Evolutionary conservation across 2,329 filamentous ascomycete species (phyloP).

Genomic region (Clarireedia sp.): DNA sequence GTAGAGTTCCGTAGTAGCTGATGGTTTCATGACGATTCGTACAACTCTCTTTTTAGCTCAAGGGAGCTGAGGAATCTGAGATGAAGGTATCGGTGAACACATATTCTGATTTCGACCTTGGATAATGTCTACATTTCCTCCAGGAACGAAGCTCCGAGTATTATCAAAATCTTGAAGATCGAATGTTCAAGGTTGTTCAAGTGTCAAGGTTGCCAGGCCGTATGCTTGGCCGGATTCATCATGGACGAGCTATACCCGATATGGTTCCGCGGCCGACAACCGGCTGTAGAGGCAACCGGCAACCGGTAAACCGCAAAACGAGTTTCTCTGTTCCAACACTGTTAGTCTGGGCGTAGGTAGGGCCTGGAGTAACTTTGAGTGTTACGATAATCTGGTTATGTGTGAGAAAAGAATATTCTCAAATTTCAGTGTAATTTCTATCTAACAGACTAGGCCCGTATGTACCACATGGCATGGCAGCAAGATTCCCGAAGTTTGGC

Average conservation of each 20-base stretch:
- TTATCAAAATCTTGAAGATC: background rate
- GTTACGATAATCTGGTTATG: background rate
- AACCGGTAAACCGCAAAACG: background rate
- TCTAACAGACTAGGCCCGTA: no score
- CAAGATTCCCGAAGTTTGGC: no score
- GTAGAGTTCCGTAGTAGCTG: background rate
- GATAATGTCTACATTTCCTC: no score
- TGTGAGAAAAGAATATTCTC: background rate
- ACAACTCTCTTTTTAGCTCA: background rate
- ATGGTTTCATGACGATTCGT: background rate
- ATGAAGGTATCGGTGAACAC: background rate
- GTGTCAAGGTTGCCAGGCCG: background rate
- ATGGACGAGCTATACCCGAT: slow-evolving; percentile 1
- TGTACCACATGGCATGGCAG: background rate
- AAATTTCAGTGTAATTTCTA: background rate
- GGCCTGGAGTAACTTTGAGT: background rate
- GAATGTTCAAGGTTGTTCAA: no score
- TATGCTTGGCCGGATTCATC: slow-evolving; percentile 2
- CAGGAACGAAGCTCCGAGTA: no score
- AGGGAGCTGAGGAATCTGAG: background rate
- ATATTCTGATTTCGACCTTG: background rate
- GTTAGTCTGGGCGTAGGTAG: no score
- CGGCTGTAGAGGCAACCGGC: background rate
- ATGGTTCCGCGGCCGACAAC: background rate
- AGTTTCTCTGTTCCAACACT: no score